Conservation (phyloP, 2,329 filamentous ascomycete species). For the Fusarium sp. region DNA sequence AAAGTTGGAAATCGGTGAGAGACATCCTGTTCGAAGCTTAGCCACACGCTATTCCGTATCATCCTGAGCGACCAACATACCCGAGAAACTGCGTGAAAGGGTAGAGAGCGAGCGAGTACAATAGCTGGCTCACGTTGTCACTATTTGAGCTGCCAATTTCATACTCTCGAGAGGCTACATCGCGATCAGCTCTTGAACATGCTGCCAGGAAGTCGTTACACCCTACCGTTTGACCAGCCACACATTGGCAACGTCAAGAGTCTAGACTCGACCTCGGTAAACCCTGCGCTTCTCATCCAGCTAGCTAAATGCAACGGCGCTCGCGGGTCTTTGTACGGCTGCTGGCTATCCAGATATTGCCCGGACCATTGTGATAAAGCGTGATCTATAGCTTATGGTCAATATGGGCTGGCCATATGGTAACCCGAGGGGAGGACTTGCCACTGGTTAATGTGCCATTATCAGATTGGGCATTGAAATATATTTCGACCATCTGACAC, state of each 20-base stretch:
- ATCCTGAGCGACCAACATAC: constrained; percentile 53
- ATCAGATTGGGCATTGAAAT: constrained; percentile 87
- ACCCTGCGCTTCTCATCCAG: constrained; percentile 72
- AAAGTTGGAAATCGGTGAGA: constrained; percentile 67
- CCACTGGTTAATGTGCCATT: constrained; percentile 81
- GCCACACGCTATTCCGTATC: constrained; percentile 7
- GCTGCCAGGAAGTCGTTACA: neutral
- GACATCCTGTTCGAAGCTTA: constrained; percentile 62
- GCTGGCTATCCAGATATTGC: constrained; percentile 71
- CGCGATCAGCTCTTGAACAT: constrained; percentile 11
- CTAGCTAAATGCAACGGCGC: constrained; percentile 71
- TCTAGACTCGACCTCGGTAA: constrained; percentile 75
- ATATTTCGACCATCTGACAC: constrained; percentile 90
- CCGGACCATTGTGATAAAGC: constrained; percentile 77
- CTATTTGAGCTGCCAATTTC: constrained; percentile 68
- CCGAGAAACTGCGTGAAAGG: constrained; percentile 66
- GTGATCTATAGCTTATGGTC: constrained; percentile 62
- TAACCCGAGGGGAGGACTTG: constrained; percentile 48
- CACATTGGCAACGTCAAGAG: constrained; percentile 78
- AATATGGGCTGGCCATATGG: constrained; percentile 14
- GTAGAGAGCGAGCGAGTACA: constrained; percentile 69
- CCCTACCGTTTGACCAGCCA: constrained; percentile 75
- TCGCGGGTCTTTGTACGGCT: constrained; percentile 75
- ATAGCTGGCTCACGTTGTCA: constrained; percentile 66
- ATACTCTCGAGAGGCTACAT: constrained; percentile 63